These are phyloP conservation scores for Juglanconis oblonga DNA, from an alignment of 2,329 filamentous ascomycete species.

Conservation along the genomic window DNA sequence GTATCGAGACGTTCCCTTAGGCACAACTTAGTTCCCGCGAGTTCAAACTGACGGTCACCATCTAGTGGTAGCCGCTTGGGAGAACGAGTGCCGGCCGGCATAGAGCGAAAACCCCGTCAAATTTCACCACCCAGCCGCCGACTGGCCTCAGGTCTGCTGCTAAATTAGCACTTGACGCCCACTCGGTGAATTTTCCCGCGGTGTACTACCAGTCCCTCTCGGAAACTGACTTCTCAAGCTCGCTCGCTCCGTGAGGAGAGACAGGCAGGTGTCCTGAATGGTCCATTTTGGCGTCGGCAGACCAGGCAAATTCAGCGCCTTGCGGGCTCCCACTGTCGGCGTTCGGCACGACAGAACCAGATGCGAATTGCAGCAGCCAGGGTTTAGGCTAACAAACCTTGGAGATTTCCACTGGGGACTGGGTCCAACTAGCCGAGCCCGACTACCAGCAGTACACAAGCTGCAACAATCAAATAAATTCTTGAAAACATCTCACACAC, in stretches of 20 bases:
- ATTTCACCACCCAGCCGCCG: background rate
- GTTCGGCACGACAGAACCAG: background rate
- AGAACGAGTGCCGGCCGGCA: background rate
- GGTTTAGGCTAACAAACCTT: background rate
- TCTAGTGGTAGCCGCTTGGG: background rate
- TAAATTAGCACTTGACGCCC: background rate
- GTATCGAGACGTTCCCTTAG: background rate
- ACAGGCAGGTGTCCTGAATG: no score
- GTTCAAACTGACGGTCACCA: background rate
- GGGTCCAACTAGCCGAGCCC: background rate
- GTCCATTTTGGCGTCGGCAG: no score
- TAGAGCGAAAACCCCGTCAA: background rate
- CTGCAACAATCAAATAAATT: background rate
- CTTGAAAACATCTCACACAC: background rate
- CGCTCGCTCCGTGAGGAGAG: no score
- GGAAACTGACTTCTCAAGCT: background rate
- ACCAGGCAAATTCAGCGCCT: no score
- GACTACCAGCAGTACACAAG: background rate
- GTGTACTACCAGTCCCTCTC: background rate
- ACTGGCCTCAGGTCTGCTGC: background rate
- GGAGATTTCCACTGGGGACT: background rate
- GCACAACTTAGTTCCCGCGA: background rate
- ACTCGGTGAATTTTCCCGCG: background rate
- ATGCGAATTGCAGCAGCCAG: background rate
- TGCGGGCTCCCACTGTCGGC: no score